Evolutionary conservation across 176 grass and related monocot genomes (phyloP), one percentile per base, ranked within the genome.

Genomic region (Bromus sterilis): DNA sequence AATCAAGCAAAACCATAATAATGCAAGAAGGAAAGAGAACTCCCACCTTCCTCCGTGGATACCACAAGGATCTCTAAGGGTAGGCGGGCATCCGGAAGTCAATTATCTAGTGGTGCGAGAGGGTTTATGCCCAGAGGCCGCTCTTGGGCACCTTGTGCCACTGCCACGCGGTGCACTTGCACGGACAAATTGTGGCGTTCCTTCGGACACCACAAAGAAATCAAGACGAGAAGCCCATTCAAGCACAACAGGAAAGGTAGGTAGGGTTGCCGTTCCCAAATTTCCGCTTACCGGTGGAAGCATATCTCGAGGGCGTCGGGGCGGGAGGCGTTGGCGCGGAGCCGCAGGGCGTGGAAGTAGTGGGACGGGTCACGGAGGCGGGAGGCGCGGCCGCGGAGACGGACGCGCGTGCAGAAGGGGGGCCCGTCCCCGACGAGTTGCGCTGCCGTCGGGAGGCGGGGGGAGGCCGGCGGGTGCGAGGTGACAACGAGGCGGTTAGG

Each of bases 11-110:
- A 49, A 18, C n/a, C n/a, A n/a, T n/a, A n/a, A n/a, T n/a, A n/a
- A n/a, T n/a, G n/a, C n/a, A n/a, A n/a, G n/a, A n/a, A n/a, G n/a
- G n/a, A n/a, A n/a, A n/a, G n/a, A n/a, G n/a, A n/a, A n/a, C n/a
- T n/a, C n/a, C n/a, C n/a, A 94, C 94, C 94, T 97, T 97, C 91
- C 36, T 86, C 84, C 3, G 88, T 97, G 71, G 87, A 89, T 43
- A 97, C 37, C 80, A 91, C 76, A 35, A 92, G 0, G 39, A 71
- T 68, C 80, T 90, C 51, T 87, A 91, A 75, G 87, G 86, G 18
- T 94, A 87, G 25, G 51, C 77, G 0, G 33, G 80, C 91, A 91
- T 94, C 53, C 92, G 84, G 24, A 94, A 75, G 69, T 97, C 94
- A 30, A 97, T 75, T 34, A 94, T 89, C 84, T 78, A 67, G 40